A percentile compares a stretch with the other conserved stretches of the same genome.
Conservation (phyloP, 768 basidiomycete species). For the Mrakia frigida region DNA sequence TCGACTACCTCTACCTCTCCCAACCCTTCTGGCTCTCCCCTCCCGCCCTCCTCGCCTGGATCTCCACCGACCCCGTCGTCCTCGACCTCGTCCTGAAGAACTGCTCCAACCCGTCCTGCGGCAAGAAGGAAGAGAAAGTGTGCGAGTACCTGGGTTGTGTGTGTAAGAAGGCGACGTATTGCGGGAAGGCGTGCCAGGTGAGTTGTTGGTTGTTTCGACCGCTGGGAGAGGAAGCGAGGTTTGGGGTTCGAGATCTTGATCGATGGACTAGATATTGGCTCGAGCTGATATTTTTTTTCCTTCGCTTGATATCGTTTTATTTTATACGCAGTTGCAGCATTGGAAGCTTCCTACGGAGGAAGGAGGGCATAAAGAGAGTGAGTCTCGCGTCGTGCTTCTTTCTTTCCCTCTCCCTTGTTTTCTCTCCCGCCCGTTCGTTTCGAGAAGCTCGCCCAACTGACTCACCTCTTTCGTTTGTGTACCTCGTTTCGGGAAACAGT, state of each 20-base stretch:
- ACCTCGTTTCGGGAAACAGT: background rate
- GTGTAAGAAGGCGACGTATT: slow-evolving; percentile 11
- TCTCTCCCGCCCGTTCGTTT: too few relatives aligned
- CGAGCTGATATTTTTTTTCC: background rate
- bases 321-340: background rate
- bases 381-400: background rate
- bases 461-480: background rate
- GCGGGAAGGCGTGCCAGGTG: slow-evolving; percentile 5
- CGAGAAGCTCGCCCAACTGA: too few relatives aligned
- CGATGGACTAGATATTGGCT: too few relatives aligned
- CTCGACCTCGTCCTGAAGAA: slow-evolving; percentile 16
- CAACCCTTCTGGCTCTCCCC: slow-evolving; percentile 14
- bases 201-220: too few relatives aligned
- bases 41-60: background rate
- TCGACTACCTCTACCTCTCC: slow-evolving; percentile 22
- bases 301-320: background rate
- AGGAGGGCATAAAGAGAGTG: slow-evolving; percentile 9
- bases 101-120: background rate
- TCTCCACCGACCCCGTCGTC: background rate
- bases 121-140: slow-evolving; percentile 8
- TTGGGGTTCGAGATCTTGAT: background rate
- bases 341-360: slow-evolving; percentile 2
- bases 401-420: background rate
- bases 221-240: too few relatives aligned
- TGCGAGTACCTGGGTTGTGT: slow-evolving; percentile 13